Conservation (phyloP, 2,329 filamentous ascomycete species). For the Fusarium fracticaudum region DNA sequence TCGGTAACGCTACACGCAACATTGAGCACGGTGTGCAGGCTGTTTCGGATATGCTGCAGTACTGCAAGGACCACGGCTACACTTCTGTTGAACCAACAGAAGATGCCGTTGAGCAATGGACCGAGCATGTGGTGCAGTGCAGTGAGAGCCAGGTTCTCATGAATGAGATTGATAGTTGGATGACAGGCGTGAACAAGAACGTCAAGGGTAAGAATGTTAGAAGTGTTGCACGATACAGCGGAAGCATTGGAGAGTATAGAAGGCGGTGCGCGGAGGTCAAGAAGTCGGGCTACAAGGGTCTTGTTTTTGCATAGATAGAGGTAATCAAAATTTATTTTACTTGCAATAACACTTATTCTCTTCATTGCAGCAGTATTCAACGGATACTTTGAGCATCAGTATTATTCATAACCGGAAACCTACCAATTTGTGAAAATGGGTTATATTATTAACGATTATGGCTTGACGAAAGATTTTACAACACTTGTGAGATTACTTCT, state of each 20-base stretch:
- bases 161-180: slow-evolving; percentile 56
- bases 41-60: slow-evolving; percentile 14
- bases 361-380: too few species aligned
- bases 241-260: slow-evolving; percentile 21
- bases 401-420: too few species aligned
- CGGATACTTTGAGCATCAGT: accelerated
- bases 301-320: slow-evolving; percentile 7
- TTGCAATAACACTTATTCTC: accelerated
- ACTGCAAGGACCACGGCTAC: slow-evolving; percentile 19
- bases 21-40: slow-evolving; percentile 12
- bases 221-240: slow-evolving; percentile 46
- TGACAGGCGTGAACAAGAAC: slow-evolving; percentile 65
- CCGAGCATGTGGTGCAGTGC: slow-evolving; percentile 57
- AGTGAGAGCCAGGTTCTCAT: slow-evolving; percentile 52
- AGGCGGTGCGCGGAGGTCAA: slow-evolving; percentile 15
- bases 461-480: accelerated
- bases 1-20: slow-evolving; percentile 30
- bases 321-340: neutral
- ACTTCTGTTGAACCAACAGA: slow-evolving; percentile 10
- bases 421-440: too few species aligned
- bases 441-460: too few species aligned
- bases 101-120: slow-evolving; percentile 31
- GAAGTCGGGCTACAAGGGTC: neutral
- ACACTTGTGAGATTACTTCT: accelerated
- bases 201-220: slow-evolving; percentile 57